These are phyloP conservation scores for Pseudopithomyces chartarum DNA, from an alignment of 2,329 filamentous ascomycete genomes.

Conservation along the genomic window DNA sequence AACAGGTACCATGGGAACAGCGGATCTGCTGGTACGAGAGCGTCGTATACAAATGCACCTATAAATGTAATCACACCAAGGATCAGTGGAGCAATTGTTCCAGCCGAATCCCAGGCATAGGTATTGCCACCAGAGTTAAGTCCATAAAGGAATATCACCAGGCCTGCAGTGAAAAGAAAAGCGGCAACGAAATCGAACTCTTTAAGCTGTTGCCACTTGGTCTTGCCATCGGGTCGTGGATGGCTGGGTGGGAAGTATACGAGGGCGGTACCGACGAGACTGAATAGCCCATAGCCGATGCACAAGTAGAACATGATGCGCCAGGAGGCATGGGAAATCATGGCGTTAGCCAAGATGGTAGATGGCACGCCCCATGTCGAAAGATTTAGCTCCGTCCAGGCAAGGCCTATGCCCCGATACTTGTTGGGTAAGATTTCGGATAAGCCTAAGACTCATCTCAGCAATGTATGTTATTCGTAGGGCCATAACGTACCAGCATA, in stretches of 20 bases:
- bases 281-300: constrained; percentile 51
- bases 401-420: constrained; percentile 31
- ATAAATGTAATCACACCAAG: constrained; percentile 24
- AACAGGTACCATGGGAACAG: constrained; percentile 37
- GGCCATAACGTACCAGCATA: constrained; percentile 25
- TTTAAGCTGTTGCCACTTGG: constrained; percentile 32
- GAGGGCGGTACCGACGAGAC: constrained; percentile 49
- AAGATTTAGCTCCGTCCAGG: constrained; percentile 28
- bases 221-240: constrained; percentile 38
- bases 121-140: constrained; percentile 50
- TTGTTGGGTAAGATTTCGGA: constrained; percentile 28
- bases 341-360: constrained; percentile 48
- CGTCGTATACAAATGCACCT: constrained; percentile 24
- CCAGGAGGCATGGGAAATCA: constrained; percentile 45
- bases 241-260: constrained; percentile 57
- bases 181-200: constrained; percentile 52
- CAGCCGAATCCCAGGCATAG: constrained; percentile 32
- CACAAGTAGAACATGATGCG: constrained; percentile 45
- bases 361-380: constrained; percentile 37
- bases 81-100: constrained; percentile 31
- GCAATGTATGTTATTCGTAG: constrained; percentile 2
- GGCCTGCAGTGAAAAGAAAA: constrained; percentile 50
- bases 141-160: constrained; percentile 51
- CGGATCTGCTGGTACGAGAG: constrained; percentile 24
- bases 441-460: constrained; percentile 12